A percentile compares a stretch with the other conserved stretches of the same genome.
Conservation (phyloP, 441 rosid genomes). For the Populus hybrid region DNA sequence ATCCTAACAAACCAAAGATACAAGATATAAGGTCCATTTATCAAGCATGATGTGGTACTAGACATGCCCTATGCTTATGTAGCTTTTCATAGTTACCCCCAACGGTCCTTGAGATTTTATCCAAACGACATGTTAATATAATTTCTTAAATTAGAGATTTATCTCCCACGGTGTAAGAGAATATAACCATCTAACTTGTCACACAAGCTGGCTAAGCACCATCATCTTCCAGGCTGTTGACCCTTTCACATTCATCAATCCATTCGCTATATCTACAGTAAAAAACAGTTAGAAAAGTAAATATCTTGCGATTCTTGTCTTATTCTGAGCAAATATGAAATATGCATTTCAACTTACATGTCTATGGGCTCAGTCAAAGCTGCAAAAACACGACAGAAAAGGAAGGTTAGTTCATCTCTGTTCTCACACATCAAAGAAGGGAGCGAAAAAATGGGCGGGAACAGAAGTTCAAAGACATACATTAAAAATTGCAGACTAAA, state of each 20-base stretch:
- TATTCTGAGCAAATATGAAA: neutral
- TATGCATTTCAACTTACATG: conserved; percentile 6
- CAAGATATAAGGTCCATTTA: neutral
- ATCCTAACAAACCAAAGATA: conserved; percentile 5
- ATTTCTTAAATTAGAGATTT: neutral
- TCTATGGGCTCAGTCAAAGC: conserved; percentile 19
- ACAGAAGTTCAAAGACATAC: neutral
- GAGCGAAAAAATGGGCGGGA: neutral
- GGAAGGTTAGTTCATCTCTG: neutral
- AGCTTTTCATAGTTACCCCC: neutral
- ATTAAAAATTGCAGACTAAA: neutral
- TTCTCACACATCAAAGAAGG: neutral
- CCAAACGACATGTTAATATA: neutral
- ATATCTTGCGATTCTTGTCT: neutral
- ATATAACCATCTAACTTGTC: neutral
- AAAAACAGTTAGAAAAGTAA: neutral
- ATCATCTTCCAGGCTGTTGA: conserved; percentile 11
- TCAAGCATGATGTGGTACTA: conserved; percentile 6
- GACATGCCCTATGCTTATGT: conserved; percentile 1
- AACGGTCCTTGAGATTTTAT: neutral
- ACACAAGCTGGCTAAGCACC: conserved; percentile 9
- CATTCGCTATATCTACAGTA: conserved; percentile 17
- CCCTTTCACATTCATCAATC: conserved; percentile 22
- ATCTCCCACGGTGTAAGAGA: neutral
- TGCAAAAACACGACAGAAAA: neutral